Base-by-base conservation (phyloP, 441 rosid genomes). In the Erodium moschatum region DNA sequence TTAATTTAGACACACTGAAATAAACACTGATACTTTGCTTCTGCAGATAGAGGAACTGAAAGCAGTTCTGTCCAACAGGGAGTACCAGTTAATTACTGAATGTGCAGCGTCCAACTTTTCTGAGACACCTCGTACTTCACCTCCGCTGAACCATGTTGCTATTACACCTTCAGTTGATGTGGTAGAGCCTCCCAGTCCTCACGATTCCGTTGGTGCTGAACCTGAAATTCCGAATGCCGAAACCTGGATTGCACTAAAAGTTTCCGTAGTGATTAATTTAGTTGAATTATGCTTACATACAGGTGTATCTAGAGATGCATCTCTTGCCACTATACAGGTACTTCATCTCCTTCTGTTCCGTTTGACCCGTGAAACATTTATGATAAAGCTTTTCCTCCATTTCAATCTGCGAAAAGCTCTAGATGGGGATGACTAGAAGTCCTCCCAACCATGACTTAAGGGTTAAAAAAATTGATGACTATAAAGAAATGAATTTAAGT, bases 321-420 rank as follows among this genome's bases (percentile, higher is more conserved):
- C 97, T 72, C 75, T 95, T 76, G 97, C 97, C 67, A 87, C 96
- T 69, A 80, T 92, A 62, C 90, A 89, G 92, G 99, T 92, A 67
- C 65, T 78, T 71, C 27, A 20, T 67, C 66, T 69, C 35, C 35
- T 66, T 65, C 35, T 38, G 35, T 48, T 19, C 62, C 29, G 16
- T 27, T 35, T 40, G 40, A 5, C 18, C 52, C 65, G 64, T 64
- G 61, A 52, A 48, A 67, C 19, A 0, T 16, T 12, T 7, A 50
- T 61, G 20, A n/a, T 66, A 52, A 29, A 35, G 9, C 13, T 33
- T 21, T 15, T 56, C 58, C 13, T 29, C 16, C n/a, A 11, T 21
- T 21, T 46, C 12, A 44, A 44, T 44, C 0, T 44, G 50, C 50
- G n/a, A 44, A 44, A 44, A 44, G 64, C 64, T 20, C 13, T 19